phyloP scores from a whole-genome alignment of 495 filamentous ascomycete genomes.

The Xylaria telfairii region DNA sequence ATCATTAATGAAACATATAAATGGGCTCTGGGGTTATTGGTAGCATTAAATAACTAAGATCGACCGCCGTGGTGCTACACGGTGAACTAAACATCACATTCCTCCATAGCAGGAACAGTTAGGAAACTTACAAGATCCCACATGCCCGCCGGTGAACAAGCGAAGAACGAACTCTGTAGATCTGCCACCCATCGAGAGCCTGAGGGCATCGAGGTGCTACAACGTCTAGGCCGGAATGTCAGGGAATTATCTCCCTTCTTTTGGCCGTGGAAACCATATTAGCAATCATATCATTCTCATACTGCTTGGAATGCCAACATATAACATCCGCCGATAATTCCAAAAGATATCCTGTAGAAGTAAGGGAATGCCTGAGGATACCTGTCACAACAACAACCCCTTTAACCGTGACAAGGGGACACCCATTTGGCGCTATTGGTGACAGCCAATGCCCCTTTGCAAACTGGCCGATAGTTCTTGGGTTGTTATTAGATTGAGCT shows the following conservation, averaged over 20 bases:
- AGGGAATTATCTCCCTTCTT: neutral
- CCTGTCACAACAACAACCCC: neutral
- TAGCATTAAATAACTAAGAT: neutral
- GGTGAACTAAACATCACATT: neutral
- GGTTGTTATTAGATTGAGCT: neutral
- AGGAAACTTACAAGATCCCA: neutral
- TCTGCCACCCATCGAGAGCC: neutral
- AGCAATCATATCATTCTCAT: neutral
- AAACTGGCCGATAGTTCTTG: neutral
- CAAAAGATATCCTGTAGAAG: neutral
- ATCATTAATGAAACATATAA: neutral
- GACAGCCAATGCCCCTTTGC: neutral
- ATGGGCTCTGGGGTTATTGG: neutral
- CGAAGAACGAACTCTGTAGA: neutral
- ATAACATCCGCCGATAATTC: neutral
- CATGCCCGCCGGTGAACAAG: neutral
- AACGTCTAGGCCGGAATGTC: neutral
- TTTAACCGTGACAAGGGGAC: neutral
- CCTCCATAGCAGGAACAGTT: neutral
- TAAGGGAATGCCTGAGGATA: neutral
- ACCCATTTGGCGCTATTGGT: neutral
- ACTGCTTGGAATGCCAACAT: slow-evolving; percentile 5
- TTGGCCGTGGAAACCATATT: neutral
- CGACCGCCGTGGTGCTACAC: neutral
- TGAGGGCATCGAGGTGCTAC: neutral